Evolutionary conservation across 176 grass and related monocot genomes (phyloP), one percentile per base, ranked within the genome.

Genomic region (Luzula sylvatica): DNA sequence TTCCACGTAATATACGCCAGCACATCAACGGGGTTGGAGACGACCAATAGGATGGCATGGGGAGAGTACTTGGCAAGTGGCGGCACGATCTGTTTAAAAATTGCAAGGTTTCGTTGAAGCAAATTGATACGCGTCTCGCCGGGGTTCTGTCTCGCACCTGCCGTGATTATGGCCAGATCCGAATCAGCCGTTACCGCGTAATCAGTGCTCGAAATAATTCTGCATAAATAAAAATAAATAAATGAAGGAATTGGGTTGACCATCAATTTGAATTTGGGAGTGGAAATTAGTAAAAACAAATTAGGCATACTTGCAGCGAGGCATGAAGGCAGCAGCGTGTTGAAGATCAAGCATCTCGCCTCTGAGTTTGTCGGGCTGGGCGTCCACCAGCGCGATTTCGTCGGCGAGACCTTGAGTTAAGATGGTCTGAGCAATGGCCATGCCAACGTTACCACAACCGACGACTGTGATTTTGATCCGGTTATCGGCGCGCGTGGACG

Each of bases 331-430:
- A 18, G 89, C 89, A 11, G 90, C 80, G 63, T 96, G 90, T 75
- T 96, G 90, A 28, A 95, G 90, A 56, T 95, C 90, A 1, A 95
- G 80, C 90, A 82, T 88, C 90, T 95, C 90, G 0, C 90, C 90
- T 11, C 80, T 83, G 46, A 96, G 77, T 58, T 88, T 83, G 55
- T 86, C 77, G 0, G 90, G 66, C 23, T 82, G 23, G 13, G 70
- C 70, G 65, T 89, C 90, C 11, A 96, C 84, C 13, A 96, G 84
- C 8, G 90, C 84, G 61, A 96, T 84, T 80, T 96, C 90, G 62
- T 86, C 90, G 14, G 80, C 84, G 0, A 96, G 51, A 48, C 82
- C 74, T 1, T 83, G 84, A 0, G 90, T 89, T 2, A 96, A 80
- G 66, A 96, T 86, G 8, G 90, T 96, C 72, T 96, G 90, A 27